Conservation (phyloP, 208 protist species). For the Sergeia podlipaevii region DNA sequence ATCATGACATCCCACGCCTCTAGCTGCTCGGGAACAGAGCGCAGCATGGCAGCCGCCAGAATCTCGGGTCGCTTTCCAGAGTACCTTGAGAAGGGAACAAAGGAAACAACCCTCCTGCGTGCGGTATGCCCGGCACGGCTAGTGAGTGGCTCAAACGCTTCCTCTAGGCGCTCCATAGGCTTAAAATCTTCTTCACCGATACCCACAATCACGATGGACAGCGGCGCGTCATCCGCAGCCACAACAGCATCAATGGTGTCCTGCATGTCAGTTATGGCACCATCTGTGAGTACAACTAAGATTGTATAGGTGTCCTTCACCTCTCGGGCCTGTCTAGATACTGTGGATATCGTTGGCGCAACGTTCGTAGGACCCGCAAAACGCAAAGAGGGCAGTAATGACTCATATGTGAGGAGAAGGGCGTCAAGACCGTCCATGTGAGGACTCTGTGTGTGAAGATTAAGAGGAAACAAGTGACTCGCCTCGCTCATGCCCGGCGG, state of each 20-base stretch:
- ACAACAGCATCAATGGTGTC: slow-evolving; percentile 61
- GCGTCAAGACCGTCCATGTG: slow-evolving; percentile 26
- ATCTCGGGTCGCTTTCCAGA: slow-evolving; percentile 1
- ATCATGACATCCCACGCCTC: slow-evolving; percentile 2
- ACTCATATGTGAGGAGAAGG: slow-evolving; percentile 23
- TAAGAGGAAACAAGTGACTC: slow-evolving; percentile 26
- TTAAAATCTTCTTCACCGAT: slow-evolving; percentile 75
- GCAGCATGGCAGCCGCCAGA: slow-evolving; percentile 24
- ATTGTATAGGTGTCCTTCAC: slow-evolving; percentile 42
- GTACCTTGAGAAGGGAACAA: slow-evolving; percentile 38
- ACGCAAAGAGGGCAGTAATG: slow-evolving; percentile 5
- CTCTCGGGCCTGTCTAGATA: slow-evolving; percentile 7
- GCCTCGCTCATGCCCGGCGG: slow-evolving; percentile 7
- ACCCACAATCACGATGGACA: slow-evolving; percentile 87
- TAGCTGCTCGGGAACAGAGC: slow-evolving; percentile 26
- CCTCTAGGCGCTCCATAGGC: slow-evolving; percentile 75
- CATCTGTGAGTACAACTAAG: slow-evolving; percentile 82
- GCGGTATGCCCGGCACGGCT: neutral
- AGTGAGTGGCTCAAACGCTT: slow-evolving; percentile 34
- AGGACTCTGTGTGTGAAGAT: slow-evolving; percentile 2
- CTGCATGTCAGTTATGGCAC: slow-evolving; percentile 61
- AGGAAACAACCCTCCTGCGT: slow-evolving; percentile 35
- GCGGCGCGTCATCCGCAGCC: slow-evolving; percentile 32
- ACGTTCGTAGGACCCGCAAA: slow-evolving; percentile 52
- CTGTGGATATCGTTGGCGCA: slow-evolving; percentile 10